These are phyloP conservation scores for Pseudogymnoascus sp. DNA, from an alignment of 2,329 filamentous ascomycete genomes.

Conservation along the genomic window DNA sequence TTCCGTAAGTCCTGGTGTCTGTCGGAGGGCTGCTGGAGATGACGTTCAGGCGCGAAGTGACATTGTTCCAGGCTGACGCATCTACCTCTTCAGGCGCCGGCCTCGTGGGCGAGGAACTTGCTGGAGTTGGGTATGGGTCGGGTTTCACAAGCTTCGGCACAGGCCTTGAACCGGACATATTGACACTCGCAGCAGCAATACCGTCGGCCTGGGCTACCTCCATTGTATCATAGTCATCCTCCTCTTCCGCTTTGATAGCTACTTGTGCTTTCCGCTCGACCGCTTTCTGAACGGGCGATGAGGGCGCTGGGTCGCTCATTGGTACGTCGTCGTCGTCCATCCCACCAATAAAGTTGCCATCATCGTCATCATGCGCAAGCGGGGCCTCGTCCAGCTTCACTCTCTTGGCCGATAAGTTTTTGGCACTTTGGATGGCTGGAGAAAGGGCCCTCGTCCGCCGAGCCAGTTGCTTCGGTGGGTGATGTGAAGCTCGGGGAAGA, in stretches of 20 bases:
- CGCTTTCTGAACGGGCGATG: conserved; percentile 75
- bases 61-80: conserved; percentile 77
- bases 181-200: conserved; percentile 63
- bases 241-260: conserved; percentile 52
- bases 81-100: conserved; percentile 56
- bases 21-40: conserved; percentile 63
- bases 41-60: conserved; percentile 80
- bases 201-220: conserved; percentile 73
- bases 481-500: conserved; percentile 48
- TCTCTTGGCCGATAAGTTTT: conserved; percentile 47
- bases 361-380: conserved; percentile 40
- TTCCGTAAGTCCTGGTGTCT: conserved; percentile 59
- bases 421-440: conserved; percentile 50
- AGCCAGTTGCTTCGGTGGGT: conserved; percentile 55
- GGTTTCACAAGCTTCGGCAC: conserved; percentile 66
- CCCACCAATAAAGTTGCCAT: conserved; percentile 43
- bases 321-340: conserved; percentile 60
- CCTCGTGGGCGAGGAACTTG: conserved; percentile 67
- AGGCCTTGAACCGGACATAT: conserved; percentile 73
- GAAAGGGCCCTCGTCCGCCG: conserved; percentile 77
- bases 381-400: conserved; percentile 43
- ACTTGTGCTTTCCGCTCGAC: conserved; percentile 59
- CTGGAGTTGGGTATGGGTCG: conserved; percentile 59
- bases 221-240: conserved; percentile 75
- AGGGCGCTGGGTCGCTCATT: conserved; percentile 82